Conservation (phyloP, 768 basidiomycete genomes). For the Myochromella boudieri region DNA sequence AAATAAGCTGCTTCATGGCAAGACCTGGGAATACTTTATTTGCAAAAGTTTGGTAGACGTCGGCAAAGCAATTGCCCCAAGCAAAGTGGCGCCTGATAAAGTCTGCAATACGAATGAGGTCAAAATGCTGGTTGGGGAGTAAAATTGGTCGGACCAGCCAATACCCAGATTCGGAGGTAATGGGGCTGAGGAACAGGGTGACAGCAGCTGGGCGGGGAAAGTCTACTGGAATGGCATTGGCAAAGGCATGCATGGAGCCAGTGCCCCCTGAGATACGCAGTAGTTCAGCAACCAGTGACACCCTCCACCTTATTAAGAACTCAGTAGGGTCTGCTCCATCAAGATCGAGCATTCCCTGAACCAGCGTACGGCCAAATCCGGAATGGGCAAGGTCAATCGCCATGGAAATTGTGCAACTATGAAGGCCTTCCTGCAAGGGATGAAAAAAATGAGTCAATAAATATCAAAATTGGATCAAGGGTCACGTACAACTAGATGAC, state of each 20-base stretch:
- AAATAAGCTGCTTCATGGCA: conserved; percentile 8
- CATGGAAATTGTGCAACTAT: not conserved
- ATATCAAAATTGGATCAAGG: too few species aligned
- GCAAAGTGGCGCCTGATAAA: conserved; percentile 4
- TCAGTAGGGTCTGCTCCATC: too few species aligned
- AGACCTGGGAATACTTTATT: conserved; percentile 6
- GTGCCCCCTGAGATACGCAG: too few species aligned
- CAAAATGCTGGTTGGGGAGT: not conserved
- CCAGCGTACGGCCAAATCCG: not conserved
- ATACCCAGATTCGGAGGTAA: conserved; percentile 1
- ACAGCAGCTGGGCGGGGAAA: conserved; percentile 1
- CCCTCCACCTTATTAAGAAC: too few species aligned
- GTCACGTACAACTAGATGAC: too few species aligned
- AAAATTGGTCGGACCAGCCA: not conserved
- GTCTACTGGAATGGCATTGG: too few species aligned
- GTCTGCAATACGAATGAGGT: not conserved
- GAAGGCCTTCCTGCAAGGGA: not conserved
- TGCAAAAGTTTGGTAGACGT: conserved; percentile 3
- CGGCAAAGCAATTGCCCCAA: not conserved
- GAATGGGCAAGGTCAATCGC: not conserved
- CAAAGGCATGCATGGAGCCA: too few species aligned
- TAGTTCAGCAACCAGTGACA: too few species aligned
- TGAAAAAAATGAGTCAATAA: conserved; percentile 1
- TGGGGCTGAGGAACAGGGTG: conserved; percentile 4
- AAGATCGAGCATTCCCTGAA: too few species aligned